Conservation (phyloP, 2,329 filamentous ascomycete species). For the Hypoxylon sp. region DNA sequence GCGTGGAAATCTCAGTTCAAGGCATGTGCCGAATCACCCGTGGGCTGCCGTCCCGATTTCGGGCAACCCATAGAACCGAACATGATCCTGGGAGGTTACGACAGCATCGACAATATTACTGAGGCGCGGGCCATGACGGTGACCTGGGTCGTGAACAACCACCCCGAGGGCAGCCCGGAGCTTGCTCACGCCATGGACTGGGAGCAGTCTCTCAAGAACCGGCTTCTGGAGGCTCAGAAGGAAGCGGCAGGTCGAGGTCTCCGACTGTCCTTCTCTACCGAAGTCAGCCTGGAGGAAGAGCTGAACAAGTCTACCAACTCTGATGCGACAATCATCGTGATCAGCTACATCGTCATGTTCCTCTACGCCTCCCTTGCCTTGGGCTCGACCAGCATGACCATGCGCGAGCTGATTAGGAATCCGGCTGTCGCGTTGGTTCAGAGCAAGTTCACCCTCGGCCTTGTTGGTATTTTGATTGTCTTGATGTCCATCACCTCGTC, state of each 20-base stretch:
- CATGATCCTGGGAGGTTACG: constrained; percentile 85
- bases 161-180: constrained; percentile 74
- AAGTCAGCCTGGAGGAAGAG: constrained; percentile 93
- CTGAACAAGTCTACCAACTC: constrained; percentile 98
- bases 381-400: constrained; percentile 83
- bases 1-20: constrained; percentile 77
- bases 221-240: constrained; percentile 77
- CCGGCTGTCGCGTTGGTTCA: constrained; percentile 87
- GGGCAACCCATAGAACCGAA: constrained; percentile 86
- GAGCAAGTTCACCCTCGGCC: constrained; percentile 95
- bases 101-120: constrained; percentile 68
- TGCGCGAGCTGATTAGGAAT: constrained; percentile 80
- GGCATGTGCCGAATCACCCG: constrained; percentile 79
- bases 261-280: constrained; percentile 91
- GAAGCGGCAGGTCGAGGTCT: constrained; percentile 82
- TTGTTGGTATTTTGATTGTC: constrained; percentile 93
- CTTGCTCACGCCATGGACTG: constrained; percentile 84
- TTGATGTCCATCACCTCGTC: constrained; percentile 97
- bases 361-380: constrained; percentile 93
- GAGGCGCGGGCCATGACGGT: constrained; percentile 83
- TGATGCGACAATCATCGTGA: constrained; percentile 92
- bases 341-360: constrained; percentile 99
- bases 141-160: constrained; percentile 95
- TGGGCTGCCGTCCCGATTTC: constrained; percentile 86
- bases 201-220: constrained; percentile 79